phyloP scores from a whole-genome alignment of 2,329 filamentous ascomycete species.

The Paecilomyces sp. region DNA sequence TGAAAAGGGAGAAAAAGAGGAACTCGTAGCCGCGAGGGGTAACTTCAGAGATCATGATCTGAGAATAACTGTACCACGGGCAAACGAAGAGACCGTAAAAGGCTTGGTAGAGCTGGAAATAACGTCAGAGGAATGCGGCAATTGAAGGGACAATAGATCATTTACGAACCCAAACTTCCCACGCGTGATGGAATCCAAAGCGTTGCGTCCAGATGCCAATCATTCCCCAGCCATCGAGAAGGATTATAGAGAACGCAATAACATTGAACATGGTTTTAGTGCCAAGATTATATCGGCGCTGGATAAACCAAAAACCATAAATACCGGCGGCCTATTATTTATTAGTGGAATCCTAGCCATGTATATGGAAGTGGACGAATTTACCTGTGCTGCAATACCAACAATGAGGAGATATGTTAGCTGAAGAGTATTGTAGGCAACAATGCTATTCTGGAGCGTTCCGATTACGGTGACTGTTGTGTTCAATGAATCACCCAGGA shows the following conservation, averaged over 20 bases:
- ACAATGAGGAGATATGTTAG: conserved; percentile 61
- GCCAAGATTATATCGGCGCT: conserved; percentile 51
- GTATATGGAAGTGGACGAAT: not conserved
- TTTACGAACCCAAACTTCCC: conserved; percentile 44
- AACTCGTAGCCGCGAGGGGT: conserved; percentile 63
- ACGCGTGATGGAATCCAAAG: conserved; percentile 48
- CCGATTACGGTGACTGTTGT: conserved; percentile 63
- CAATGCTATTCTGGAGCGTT: conserved; percentile 59
- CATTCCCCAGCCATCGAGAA: conserved; percentile 54
- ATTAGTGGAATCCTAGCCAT: conserved; percentile 1
- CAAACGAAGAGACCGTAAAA: conserved; percentile 62
- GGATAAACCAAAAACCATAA: conserved; percentile 54
- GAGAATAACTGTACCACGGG: conserved; percentile 64
- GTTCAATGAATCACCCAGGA: conserved; percentile 63
- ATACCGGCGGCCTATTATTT: conserved; percentile 45
- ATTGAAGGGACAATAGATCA: not conserved
- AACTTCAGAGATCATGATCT: conserved; percentile 65
- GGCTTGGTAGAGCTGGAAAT: conserved; percentile 32
- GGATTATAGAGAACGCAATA: conserved; percentile 54
- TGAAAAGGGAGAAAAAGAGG: conserved; percentile 63
- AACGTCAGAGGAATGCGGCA: not conserved
- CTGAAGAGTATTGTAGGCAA: conserved; percentile 58
- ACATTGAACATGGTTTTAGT: conserved; percentile 65
- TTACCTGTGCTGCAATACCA: conserved; percentile 55
- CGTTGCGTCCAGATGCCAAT: conserved; percentile 50